Evolutionary conservation across 371 early-diverging fungal species (phyloP), one percentile per base, ranked within the genome.

Genomic region (Chytridiales sp.): DNA sequence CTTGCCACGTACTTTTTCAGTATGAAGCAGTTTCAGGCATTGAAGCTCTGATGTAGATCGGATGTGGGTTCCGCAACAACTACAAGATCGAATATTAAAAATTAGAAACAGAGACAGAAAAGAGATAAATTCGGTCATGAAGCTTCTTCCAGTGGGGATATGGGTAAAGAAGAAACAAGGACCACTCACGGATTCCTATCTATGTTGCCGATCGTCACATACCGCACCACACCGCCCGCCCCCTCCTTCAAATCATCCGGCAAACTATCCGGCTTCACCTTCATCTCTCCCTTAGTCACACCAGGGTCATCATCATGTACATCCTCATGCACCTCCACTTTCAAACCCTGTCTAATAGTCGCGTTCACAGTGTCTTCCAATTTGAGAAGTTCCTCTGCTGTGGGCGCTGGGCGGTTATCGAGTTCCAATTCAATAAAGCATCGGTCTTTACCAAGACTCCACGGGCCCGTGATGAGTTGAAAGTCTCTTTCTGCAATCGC

Each of bases 11-110:
- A 87, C 75, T 30, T 77, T 85, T 59, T 88, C 89, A 0, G 83
- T 80, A 49, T 81, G 80, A 5, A 85, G 74, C 2, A 89, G 56
- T 59, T 87, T 87, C 50, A 85, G 47, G 51, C 69, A 70, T 59
- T 88, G 87, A 15, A 89, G 68, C 53, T 88, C 82, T 4, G 85
- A 77, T 15, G 85, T 75, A 3, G 61, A 70, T 0, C 48, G 40
- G 43, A 90, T 79, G 49, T 89, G 90, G 1, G 91, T 90, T n/a
- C 91, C 91, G 48, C 90, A 90, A 70, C 91, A 90, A n/a, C 85
- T 83, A 62, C 87, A 86, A 24, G 46, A 31, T 19, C 46, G 38
- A 47, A 62, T 41, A 42, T 43, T 21, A 43, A 43, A 84, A 79
- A 0, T 71, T 74, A 44, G 75, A 68, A 15, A 46, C 8, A 46